Evolutionary conservation across 2,329 filamentous ascomycete species (phyloP), one percentile per base, ranked within the genome.

Genomic region (Trichoderma sp.): DNA sequence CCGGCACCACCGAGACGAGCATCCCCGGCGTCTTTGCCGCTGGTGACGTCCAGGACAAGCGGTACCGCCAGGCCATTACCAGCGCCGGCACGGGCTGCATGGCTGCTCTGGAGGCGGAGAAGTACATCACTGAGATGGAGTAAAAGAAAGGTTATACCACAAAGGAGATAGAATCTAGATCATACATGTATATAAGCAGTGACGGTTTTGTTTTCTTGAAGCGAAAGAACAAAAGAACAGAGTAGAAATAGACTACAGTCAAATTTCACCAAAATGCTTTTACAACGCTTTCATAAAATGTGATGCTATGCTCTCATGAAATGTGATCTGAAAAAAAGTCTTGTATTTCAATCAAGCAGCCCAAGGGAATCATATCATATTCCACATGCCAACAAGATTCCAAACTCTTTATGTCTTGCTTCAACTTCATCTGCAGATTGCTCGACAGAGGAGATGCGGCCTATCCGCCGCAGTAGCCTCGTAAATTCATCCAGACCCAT

Each of bases 41-140:
- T 11, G 96, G 96, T 74, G 96, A 99, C 80, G 97, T 99, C 11
- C 96, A 99, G 86, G 97, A 99, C 82, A 99, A 98, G 91, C 90
- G 92, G 80, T 99, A 99, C 83, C 90, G 96, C 81, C 96, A 99
- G 85, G 96, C 96, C 61, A 97, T 99, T 76, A 99, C 96, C 75
- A 98, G 95, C 84, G 96, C 96, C 77, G 95, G 94, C 73, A 94
- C 95, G 73, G 96, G 96, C 74, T 99, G 96, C 83, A 92, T 98
- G 85, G 96, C 96, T 68, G 96, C 95, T 12, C 88, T 99, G 69
- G 96, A 99, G 80, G 95, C 95, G 11, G 96, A 99, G 84, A 97
- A 97, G 82, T 98, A 88, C 85, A 85, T 99, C 69, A 87, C 93
- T 6, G 95, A 98, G 78, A 83, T 87, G 63, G 93, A 95, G 59